Evolutionary conservation across 768 basidiomycete genomes (phyloP).

Genomic region (Lanmaoa pseudosensibilis): DNA sequence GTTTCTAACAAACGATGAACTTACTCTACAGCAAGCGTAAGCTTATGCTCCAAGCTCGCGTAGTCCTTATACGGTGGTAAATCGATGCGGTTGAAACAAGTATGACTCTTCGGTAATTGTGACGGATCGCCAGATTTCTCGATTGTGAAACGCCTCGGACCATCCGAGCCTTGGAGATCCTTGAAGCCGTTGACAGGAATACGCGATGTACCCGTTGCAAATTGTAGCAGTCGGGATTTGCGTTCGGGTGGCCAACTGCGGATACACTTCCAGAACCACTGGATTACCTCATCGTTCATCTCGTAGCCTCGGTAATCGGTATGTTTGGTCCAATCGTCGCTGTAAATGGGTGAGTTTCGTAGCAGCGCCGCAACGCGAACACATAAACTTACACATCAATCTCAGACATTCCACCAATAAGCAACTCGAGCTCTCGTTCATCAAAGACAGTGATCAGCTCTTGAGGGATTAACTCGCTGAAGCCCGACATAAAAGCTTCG

Average conservation of each 20-base stretch:
- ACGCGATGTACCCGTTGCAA: constrained; percentile 94
- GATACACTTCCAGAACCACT: constrained; percentile 99
- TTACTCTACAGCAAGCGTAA: constrained; percentile 91
- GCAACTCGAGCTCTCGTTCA: constrained; percentile 92
- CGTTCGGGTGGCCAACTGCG: constrained; percentile 97
- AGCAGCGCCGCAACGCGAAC: not conserved
- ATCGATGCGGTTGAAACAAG: constrained; percentile 96
- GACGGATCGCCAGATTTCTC: constrained; percentile 98
- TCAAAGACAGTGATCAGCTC: constrained; percentile 98
- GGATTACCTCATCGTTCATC: constrained; percentile 92
- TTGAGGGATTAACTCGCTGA: constrained; percentile 98
- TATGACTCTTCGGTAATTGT: constrained; percentile 94
- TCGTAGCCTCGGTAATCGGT: constrained; percentile 98
- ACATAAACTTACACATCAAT: constrained; percentile 82
- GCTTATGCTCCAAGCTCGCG: constrained; percentile 89
- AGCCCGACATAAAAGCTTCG: constrained; percentile 99
- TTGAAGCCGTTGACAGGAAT: constrained; percentile 99
- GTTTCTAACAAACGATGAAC: constrained; percentile 35
- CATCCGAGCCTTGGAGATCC: constrained; percentile 96
- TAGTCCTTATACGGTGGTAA: constrained; percentile 98
- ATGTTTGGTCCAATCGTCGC: constrained; percentile 98
- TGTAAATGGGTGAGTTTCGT: constrained; percentile 25
- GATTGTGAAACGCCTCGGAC: constrained; percentile 95
- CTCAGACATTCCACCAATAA: constrained; percentile 99
- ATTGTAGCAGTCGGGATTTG: constrained; percentile 94